Evolutionary conservation across 2,329 filamentous ascomycete genomes (phyloP), one percentile per base, ranked within the genome.

Genomic region (Teratosphaeria nubilosa): DNA sequence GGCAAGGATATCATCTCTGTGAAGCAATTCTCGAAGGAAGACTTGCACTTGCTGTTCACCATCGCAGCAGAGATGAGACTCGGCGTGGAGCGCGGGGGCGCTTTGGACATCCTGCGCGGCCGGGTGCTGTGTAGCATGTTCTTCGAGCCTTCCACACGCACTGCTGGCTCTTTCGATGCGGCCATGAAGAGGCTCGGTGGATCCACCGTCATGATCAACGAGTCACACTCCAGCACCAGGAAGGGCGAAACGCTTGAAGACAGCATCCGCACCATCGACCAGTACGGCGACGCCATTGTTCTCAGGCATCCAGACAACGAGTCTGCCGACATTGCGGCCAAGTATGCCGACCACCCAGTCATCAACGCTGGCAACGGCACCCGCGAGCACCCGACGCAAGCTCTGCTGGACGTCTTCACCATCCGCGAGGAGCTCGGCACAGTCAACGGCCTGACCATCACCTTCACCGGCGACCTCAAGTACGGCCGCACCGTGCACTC

Each of bases 161-260:
- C 94, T 5, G 96, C 92, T 13, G 85, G 89, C 41, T 99, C 94
- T 3, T 99, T 99, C 68, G 94, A 99, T 71, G 89, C 92, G 58
- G 94, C 94, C 50, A 99, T 99, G 94, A 95, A 99, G 80, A 88
- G 95, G 56, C 86, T 99, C 5, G 94, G 94, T 65, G 94, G 94
- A 53, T 84, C 90, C 54, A 92, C 88, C 2, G 82, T 99, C 56
- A 81, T 86, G 56, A 86, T 97, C 69, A 80, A 90, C 48, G 95
- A 92, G 2, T 82, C 86, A 5, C 84, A 89, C 66, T 96, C 92
- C 2, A 95, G 90, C 14, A 91, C 91, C 3, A 83, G 91, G 74
- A 99, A 99, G 82, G 94, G 94, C 50, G 94, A 99, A 78, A 86
- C 87, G 3, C 83, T 99, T 20, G 90, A 94, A 70, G 94, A 99